These are phyloP conservation scores for Amanita muscaria DNA, from an alignment of 768 basidiomycete species.

Conservation along the genomic window DNA sequence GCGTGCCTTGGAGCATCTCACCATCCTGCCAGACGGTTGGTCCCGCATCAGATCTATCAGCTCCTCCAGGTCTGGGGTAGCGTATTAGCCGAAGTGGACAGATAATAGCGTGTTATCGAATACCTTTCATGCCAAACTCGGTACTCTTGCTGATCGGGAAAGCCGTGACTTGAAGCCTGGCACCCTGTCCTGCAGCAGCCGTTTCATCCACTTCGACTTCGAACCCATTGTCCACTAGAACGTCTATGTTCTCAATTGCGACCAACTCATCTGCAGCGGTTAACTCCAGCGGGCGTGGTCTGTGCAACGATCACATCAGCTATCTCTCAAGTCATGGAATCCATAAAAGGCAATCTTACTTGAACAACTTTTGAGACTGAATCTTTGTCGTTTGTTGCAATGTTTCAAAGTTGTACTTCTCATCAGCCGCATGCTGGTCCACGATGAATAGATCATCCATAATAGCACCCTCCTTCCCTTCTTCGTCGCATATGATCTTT, in stretches of 20 bases:
- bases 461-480: neutral
- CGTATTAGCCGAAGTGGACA: neutral
- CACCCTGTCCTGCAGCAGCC: slow-evolving; percentile 25
- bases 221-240: slow-evolving; percentile 83
- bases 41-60: slow-evolving; percentile 81
- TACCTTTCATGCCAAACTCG: slow-evolving; percentile 83
- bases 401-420: slow-evolving; percentile 97
- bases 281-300: slow-evolving; percentile 70
- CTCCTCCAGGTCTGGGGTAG: slow-evolving; percentile 75
- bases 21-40: slow-evolving; percentile 68
- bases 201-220: slow-evolving; percentile 59
- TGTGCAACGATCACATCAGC: slow-evolving; percentile 29
- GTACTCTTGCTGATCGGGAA: slow-evolving; percentile 91
- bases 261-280: slow-evolving; percentile 87
- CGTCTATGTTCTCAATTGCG: slow-evolving; percentile 79
- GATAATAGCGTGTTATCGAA: slow-evolving; percentile 7
- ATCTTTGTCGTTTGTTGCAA: slow-evolving; percentile 87
- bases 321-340: neutral
- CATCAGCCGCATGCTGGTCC: slow-evolving; percentile 96
- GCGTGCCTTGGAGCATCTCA: slow-evolving; percentile 87
- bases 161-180: slow-evolving; percentile 58
- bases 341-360: slow-evolving; percentile 35
- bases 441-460: slow-evolving; percentile 93
- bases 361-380: slow-evolving; percentile 75
- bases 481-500: slow-evolving; percentile 13